phyloP scores from a whole-genome alignment of 352 stramenopile species.

The Elongisporangium undulatum region DNA sequence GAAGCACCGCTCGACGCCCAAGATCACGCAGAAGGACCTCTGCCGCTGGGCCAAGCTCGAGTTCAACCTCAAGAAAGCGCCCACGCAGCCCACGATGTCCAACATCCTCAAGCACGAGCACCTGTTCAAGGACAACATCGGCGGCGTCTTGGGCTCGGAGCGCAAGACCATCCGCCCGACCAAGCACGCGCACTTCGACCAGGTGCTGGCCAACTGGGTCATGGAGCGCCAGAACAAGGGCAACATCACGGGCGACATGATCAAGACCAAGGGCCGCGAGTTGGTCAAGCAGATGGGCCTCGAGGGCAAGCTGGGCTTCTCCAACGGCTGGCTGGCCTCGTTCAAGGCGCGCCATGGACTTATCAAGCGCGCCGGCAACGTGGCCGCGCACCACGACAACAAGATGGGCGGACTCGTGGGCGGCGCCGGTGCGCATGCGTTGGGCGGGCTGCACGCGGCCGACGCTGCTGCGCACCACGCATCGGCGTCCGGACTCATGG shows the following conservation, averaged over 20 bases:
- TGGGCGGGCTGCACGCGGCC: slow-evolving; percentile 5
- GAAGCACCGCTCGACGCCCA: slow-evolving; percentile 81
- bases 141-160: slow-evolving; percentile 67
- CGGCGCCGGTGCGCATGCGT: slow-evolving; percentile 1
- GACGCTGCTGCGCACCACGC: neutral
- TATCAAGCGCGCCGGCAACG: slow-evolving; percentile 52
- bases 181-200: slow-evolving; percentile 73
- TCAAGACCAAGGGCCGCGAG: slow-evolving; percentile 81
- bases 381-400: slow-evolving; percentile 11
- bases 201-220: slow-evolving; percentile 86
- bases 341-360: slow-evolving; percentile 84
- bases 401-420: slow-evolving; percentile 21
- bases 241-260: slow-evolving; percentile 88
- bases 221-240: slow-evolving; percentile 87
- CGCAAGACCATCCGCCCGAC: slow-evolving; percentile 84
- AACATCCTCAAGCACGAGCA: slow-evolving; percentile 88
- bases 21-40: slow-evolving; percentile 88
- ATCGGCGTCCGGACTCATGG: slow-evolving; percentile 31
- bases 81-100: slow-evolving; percentile 76
- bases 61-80: slow-evolving; percentile 81
- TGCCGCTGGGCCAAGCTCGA: slow-evolving; percentile 87
- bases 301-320: slow-evolving; percentile 80
- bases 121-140: slow-evolving; percentile 81
- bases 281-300: slow-evolving; percentile 81
- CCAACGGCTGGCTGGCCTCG: slow-evolving; percentile 81